A percentile compares a stretch with the other conserved stretches of the same genome.
Evolutionary conservation across 768 basidiomycete species (phyloP).

Genomic region (Boletales sp.): DNA sequence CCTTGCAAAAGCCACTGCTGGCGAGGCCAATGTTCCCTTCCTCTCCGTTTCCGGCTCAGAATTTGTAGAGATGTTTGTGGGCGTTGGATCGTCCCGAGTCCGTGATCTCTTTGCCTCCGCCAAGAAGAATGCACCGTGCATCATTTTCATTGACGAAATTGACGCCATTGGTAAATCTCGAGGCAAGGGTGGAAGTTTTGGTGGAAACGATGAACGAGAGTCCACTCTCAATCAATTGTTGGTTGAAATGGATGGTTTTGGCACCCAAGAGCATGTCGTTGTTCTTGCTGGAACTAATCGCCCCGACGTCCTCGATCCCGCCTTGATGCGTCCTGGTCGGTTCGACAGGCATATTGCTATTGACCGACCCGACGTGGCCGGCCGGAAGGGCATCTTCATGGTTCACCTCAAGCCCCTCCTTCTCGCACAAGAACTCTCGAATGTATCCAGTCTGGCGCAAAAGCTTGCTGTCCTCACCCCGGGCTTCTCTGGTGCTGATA

Average conservation of each 20-base stretch:
- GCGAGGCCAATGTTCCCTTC: constrained; percentile 97
- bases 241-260: constrained; percentile 99
- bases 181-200: constrained; percentile 71
- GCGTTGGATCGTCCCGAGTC: constrained; percentile 95
- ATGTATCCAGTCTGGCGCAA: constrained; percentile 64
- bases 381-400: constrained; percentile 88
- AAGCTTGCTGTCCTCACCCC: constrained; percentile 96
- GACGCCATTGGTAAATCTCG: constrained; percentile 98
- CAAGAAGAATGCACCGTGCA: constrained; percentile 96
- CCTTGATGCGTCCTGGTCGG: constrained; percentile 94
- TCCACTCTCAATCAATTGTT: constrained; percentile 95
- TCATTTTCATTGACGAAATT: constrained; percentile 99
- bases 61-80: constrained; percentile 99
- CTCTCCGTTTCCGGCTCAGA: constrained; percentile 98
- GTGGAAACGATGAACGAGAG: constrained; percentile 97
- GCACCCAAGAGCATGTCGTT: constrained; percentile 94
- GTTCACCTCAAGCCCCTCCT: constrained; percentile 88
- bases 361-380: constrained; percentile 91
- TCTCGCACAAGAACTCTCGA: constrained; percentile 51
- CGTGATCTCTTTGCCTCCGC: constrained; percentile 97
- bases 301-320: constrained; percentile 93
- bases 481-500: constrained; percentile 98
- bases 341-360: constrained; percentile 97
- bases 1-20: constrained; percentile 96
- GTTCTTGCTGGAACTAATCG: constrained; percentile 96